Conservation (phyloP, 176 grass and related monocot genomes). For the Zea luxurians region DNA sequence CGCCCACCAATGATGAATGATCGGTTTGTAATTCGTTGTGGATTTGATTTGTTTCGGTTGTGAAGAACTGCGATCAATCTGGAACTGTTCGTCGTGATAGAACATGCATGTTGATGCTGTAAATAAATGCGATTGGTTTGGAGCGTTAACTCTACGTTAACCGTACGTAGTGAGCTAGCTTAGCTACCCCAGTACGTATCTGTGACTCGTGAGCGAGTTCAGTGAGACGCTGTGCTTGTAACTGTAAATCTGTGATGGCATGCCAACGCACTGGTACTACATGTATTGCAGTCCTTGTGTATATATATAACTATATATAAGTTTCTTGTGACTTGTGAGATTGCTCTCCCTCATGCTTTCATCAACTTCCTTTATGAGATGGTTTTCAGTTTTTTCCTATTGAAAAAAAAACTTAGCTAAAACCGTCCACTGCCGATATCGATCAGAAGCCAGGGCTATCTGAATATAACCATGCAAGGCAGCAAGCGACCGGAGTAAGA, state of each 20-base stretch:
- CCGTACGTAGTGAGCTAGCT: not conserved
- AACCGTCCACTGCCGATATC: not conserved
- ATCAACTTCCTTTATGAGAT: not conserved
- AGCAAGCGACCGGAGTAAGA: not conserved
- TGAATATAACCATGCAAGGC: slow-evolving; percentile 7
- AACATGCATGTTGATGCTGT: not conserved
- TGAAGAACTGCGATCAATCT: not conserved
- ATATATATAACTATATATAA: too few species aligned
- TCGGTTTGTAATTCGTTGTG: not conserved
- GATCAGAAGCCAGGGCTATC: not conserved
- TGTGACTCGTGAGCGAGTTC: not conserved
- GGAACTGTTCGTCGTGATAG: slow-evolving; percentile 35
- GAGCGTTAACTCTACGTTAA: slow-evolving; percentile 34
- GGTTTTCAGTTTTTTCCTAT: not conserved
- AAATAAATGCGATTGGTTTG: not conserved
- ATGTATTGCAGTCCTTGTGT: slow-evolving; percentile 14
- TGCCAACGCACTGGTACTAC: not conserved
- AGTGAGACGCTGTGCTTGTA: slow-evolving; percentile 10
- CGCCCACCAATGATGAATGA: not conserved
- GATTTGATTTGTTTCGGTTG: not conserved
- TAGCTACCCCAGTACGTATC: not conserved
- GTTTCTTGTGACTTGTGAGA: not conserved
- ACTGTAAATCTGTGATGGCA: slow-evolving; percentile 12
- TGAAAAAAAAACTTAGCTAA: not conserved
- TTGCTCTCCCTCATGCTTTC: not conserved